Evolutionary conservation across 1,139 yeast species (phyloP), one percentile per base, ranked within the genome.

Genomic region (Pichia norvegensis): DNA sequence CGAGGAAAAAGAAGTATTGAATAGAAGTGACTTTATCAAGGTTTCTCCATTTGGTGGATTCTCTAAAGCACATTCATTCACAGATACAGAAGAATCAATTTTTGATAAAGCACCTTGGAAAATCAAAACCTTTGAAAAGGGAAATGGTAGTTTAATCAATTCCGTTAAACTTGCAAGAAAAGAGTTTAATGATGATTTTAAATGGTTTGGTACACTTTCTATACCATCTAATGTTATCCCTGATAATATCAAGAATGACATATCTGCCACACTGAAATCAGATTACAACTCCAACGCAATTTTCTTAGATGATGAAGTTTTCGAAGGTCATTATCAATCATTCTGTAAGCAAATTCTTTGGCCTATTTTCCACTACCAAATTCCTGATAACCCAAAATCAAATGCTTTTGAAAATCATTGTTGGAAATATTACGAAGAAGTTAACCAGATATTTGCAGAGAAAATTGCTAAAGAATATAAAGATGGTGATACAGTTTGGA

Each of bases 341-440:
- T 92, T 84, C 61, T 90, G 97, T 63, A 92, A 92, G 62, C 95
- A 88, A 59, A 85, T 92, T 40, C 69, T 92, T 52, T 92, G 98
- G 97, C 98, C 98, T 25, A 86, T 97, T 2, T 72, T 94, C 53
- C 98, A 92, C 61, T 94, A 92, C 62, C 96, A 92, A 63, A 87
- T 90, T 39, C 98, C 98, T 0, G 97, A 92, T 63, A 82, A 88
- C 58, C 95, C 97, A 43, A 86, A 85, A 56, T 82, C 95, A 2
- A 88, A 88, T 63, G 95, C 95, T 0, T 92, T 90, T 64, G 96
- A 90, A 63, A 97, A 87, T 53, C 95, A 88, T 62, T 85, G 96
- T 0, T 92, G 97, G 96, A 79, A 79, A 36, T 82, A 84, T 58
- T 92, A 92, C 63, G 78, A 78, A 54, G 68, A 73, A 3, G 72